A percentile compares a stretch with the other conserved stretches of the same genome.
Evolutionary conservation across 768 basidiomycete species (phyloP).

Genomic region (Lactarius psammicola): DNA sequence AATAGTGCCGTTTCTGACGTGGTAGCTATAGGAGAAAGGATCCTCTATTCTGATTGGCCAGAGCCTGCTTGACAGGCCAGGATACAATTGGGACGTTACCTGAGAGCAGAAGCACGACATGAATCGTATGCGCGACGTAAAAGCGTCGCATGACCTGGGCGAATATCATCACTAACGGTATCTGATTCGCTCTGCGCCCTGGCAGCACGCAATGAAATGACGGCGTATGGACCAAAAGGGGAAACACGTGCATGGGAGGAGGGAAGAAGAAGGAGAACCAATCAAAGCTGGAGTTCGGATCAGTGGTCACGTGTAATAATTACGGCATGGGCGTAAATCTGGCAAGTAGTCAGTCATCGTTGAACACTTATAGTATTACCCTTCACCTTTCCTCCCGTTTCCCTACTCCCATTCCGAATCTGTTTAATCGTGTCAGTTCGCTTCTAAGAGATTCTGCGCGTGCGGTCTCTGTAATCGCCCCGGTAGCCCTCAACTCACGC

Average conservation of each 20-base stretch:
- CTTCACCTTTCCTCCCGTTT: neutral
- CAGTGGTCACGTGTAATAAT: neutral
- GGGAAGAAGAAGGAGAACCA: neutral
- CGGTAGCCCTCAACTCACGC: constrained; percentile 9
- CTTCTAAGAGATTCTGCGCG: constrained; percentile 15
- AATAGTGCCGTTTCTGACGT: neutral
- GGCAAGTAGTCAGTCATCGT: too few relatives aligned
- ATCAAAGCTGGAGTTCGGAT: too few relatives aligned
- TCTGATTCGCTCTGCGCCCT: constrained; percentile 42
- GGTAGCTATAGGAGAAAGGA: neutral
- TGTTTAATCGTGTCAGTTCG: constrained; percentile 1
- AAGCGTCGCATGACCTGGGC: constrained; percentile 35
- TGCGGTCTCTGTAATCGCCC: constrained; percentile 9
- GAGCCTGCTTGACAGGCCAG: neutral
- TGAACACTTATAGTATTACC: neutral
- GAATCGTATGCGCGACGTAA: constrained; percentile 38
- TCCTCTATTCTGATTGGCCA: neutral
- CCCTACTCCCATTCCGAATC: constrained; percentile 6
- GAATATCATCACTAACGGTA: constrained; percentile 36
- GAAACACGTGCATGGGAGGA: neutral
- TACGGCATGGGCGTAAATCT: neutral
- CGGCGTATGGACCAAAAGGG: neutral
- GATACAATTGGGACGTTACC: neutral
- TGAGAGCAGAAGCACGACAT: neutral
- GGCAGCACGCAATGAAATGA: constrained; percentile 17